Conservation (phyloP, 495 filamentous ascomycete genomes). For the Parachaetomium inaequale region DNA sequence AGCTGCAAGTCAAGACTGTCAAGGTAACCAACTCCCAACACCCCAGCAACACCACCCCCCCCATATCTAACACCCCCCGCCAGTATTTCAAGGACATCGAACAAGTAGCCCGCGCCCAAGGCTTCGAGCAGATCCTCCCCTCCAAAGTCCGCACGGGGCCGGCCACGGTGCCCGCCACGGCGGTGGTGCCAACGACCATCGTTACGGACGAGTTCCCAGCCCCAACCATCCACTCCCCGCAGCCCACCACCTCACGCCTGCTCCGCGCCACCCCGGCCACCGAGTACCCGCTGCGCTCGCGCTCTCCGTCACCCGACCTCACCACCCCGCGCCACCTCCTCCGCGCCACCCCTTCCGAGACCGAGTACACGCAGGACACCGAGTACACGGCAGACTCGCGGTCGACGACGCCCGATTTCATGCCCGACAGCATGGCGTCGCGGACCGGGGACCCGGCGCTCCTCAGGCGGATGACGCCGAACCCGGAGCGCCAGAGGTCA, state of each 20-base stretch:
- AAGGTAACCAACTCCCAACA: constrained; percentile 45
- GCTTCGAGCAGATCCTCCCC: constrained; percentile 58
- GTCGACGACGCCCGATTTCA: constrained; percentile 49
- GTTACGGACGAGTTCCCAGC: constrained; percentile 18
- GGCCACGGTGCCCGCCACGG: too few relatives aligned
- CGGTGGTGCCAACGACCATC: constrained; percentile 6
- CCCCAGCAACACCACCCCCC: background rate
- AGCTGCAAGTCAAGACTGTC: constrained; percentile 82
- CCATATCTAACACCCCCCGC: background rate
- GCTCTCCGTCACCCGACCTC: constrained; percentile 44
- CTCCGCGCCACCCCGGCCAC: constrained; percentile 44
- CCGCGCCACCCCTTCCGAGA: constrained; percentile 37
- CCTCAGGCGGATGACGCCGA: constrained; percentile 38
- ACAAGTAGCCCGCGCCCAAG: constrained; percentile 51
- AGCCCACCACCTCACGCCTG: constrained; percentile 47
- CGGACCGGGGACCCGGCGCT: constrained; percentile 56
- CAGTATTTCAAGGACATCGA: constrained; percentile 70
- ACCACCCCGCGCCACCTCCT: constrained; percentile 27
- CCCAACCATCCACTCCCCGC: constrained; percentile 44
- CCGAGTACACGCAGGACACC: constrained; percentile 44
- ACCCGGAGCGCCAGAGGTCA: constrained; percentile 27
- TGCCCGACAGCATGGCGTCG: constrained; percentile 67
- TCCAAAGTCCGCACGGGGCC: constrained; percentile 44
- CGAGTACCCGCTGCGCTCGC: constrained; percentile 48
- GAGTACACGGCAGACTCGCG: constrained; percentile 47